Percentiles rank a stretch among this genome's conserved stretches.
Conservation (phyloP, 1,284 basidiomycete species). For the Puccinia triticina region DNA sequence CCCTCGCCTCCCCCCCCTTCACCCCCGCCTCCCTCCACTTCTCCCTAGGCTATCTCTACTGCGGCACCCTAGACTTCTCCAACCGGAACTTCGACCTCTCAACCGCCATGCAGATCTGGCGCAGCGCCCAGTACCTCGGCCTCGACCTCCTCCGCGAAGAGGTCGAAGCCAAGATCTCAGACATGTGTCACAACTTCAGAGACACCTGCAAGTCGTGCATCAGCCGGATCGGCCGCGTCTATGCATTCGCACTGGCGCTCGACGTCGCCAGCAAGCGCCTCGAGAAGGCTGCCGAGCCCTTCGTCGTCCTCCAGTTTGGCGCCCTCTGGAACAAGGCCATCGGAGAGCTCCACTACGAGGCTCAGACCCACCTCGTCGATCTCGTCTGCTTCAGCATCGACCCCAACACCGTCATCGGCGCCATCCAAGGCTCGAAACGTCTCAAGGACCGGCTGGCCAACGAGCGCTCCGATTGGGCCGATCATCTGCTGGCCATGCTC, state of each 20-base stretch:
- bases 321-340: conserved; percentile 84
- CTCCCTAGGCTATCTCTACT: conserved; percentile 89
- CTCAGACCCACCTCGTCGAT: conserved; percentile 71
- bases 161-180: conserved; percentile 69
- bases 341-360: conserved; percentile 69
- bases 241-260: conserved; percentile 73
- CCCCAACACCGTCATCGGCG: conserved; percentile 68
- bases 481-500: conserved; percentile 61
- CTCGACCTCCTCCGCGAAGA: conserved; percentile 76
- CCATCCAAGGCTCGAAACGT: conserved; percentile 60
- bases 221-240: conserved; percentile 67
- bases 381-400: conserved; percentile 72
- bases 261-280: conserved; percentile 76
- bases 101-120: conserved; percentile 86
- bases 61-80: conserved; percentile 88
- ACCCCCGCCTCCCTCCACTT: conserved; percentile 93
- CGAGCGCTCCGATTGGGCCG: conserved; percentile 55
- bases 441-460: conserved; percentile 56
- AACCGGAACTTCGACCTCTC: conserved; percentile 88
- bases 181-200: conserved; percentile 50
- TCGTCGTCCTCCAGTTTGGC: conserved; percentile 77
- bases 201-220: conserved; percentile 45
- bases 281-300: conserved; percentile 71
- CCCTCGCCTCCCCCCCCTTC: conserved; percentile 86
- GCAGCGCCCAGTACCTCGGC: conserved; percentile 78